These are phyloP conservation scores for Rhizophora mangle DNA, from an alignment of 345 rosid species.

Conservation along the genomic window DNA sequence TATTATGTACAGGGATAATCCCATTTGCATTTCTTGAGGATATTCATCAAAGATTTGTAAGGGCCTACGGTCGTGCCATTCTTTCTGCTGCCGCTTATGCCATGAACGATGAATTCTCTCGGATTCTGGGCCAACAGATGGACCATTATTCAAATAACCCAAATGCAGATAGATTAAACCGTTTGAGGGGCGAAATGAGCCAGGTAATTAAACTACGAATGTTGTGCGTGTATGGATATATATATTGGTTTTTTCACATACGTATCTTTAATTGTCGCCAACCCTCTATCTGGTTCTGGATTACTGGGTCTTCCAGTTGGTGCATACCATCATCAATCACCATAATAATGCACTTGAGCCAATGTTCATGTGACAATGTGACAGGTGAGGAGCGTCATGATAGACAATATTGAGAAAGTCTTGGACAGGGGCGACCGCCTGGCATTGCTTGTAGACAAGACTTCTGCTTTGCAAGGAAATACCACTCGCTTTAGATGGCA, in stretches of 20 bases:
- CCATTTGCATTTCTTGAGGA: constrained; percentile 50
- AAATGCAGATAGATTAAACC: constrained; percentile 39
- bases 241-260: no score
- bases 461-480: constrained; percentile 39
- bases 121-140: constrained; percentile 48
- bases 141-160: constrained; percentile 42
- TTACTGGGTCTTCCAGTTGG: no score
- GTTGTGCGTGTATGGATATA: neutral
- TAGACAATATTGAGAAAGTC: constrained; percentile 49
- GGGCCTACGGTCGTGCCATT: constrained; percentile 35
- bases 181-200: constrained; percentile 53
- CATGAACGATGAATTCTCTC: constrained; percentile 56
- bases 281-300: no score
- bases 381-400: constrained; percentile 47
- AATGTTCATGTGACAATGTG: no score
- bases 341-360: no score
- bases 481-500: constrained; percentile 41
- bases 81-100: constrained; percentile 45
- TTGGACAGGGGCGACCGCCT: constrained; percentile 50
- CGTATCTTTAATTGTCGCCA: no score
- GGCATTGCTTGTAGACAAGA: constrained; percentile 43
- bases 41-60: constrained; percentile 40
- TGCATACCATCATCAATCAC: no score
- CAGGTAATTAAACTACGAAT: constrained; percentile 18
- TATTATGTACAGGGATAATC: constrained; percentile 37